Conservation (phyloP, 768 basidiomycete genomes). For the Suillus luteus region DNA sequence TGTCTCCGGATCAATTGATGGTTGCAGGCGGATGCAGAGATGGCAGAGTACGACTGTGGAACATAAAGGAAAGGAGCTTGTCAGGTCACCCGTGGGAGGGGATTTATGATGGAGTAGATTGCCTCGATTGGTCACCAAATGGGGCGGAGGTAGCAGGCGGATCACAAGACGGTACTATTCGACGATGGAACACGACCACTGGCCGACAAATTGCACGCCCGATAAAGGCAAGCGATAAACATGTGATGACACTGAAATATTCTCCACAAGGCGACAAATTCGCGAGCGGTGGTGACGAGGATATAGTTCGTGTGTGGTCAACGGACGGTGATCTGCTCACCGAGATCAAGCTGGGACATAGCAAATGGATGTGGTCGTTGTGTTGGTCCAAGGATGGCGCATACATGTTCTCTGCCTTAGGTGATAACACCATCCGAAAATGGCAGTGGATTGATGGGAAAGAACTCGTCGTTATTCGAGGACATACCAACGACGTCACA, state of each 20-base stretch:
- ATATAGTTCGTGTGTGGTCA: not conserved
- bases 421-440: not conserved
- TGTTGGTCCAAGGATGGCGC: not conserved
- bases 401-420: not conserved
- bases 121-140: constrained; percentile 16
- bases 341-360: not conserved
- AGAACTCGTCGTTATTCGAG: not conserved
- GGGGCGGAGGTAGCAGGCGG: constrained; percentile 13
- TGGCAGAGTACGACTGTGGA: not conserved
- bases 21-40: not conserved
- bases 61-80: not conserved
- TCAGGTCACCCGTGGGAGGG: not conserved
- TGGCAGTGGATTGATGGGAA: not conserved
- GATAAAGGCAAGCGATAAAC: not conserved
- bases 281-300: not conserved
- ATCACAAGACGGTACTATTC: constrained; percentile 13
- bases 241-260: not conserved
- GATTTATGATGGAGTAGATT: constrained; percentile 1
- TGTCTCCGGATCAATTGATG: not conserved
- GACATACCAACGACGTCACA: not conserved
- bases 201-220: not conserved
- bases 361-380: not conserved
- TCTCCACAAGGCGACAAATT: not conserved
- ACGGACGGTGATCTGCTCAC: not conserved
- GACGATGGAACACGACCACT: constrained; percentile 17